Evolutionary conservation across 2,329 filamentous ascomycete species (phyloP).

Genomic region (Cadophora sp.): DNA sequence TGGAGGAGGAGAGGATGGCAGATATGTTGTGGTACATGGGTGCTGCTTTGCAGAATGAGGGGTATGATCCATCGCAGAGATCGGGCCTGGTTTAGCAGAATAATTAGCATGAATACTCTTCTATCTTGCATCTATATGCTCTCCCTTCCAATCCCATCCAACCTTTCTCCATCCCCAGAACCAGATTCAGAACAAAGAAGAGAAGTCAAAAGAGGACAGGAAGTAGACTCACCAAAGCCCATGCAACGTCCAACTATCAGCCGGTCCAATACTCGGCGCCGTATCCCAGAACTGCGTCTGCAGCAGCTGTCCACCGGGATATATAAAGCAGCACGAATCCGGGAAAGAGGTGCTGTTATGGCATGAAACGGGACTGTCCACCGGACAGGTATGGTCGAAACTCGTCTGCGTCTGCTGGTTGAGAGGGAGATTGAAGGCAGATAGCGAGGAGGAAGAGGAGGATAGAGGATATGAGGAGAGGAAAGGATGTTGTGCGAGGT

Average conservation of each 20-base stretch:
- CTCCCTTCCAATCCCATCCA: background rate
- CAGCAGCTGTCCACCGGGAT: slow-evolving; percentile 73
- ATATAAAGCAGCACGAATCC: slow-evolving; percentile 78
- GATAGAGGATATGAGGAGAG: slow-evolving; percentile 11
- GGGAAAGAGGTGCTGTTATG: slow-evolving; percentile 66
- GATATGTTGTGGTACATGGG: slow-evolving; percentile 71
- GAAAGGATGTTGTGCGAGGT: slow-evolving; percentile 38
- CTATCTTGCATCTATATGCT: background rate
- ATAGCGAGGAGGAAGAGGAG: background rate
- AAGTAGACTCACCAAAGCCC: slow-evolving; percentile 58
- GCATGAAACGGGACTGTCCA: slow-evolving; percentile 59
- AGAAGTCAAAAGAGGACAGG: background rate
- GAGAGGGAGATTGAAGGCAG: background rate
- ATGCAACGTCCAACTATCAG: slow-evolving; percentile 77
- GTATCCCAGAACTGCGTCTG: slow-evolving; percentile 84
- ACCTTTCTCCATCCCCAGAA: background rate
- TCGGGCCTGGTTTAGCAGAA: slow-evolving; percentile 52
- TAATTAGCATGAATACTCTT: background rate
- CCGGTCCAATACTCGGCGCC: slow-evolving; percentile 65
- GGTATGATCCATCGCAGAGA: slow-evolving; percentile 73
- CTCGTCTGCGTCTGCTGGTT: slow-evolving; percentile 2
- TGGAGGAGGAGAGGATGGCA: slow-evolving; percentile 59
- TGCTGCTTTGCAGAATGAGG: slow-evolving; percentile 67
- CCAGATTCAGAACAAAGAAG: too few species aligned
- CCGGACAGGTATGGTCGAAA: slow-evolving; percentile 39